Evolutionary conservation across 2,329 filamentous ascomycete species (phyloP), one percentile per base, ranked within the genome.

Genomic region (Blumeria graminis): DNA sequence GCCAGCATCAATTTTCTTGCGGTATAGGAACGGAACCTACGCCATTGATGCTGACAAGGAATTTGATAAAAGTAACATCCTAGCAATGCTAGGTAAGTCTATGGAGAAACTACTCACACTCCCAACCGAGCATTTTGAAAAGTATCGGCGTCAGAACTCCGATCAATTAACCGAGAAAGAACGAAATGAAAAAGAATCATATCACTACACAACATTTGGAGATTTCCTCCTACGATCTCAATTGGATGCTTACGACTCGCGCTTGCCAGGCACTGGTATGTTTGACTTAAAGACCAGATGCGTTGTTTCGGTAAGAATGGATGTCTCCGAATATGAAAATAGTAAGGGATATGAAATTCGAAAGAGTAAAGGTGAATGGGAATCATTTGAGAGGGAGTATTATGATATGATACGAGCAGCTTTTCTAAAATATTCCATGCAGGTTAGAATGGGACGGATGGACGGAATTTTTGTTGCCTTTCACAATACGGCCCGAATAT

Each of bases 391-490:
- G 70, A 81, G 89, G 58, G 93, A 98, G 65, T 95, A 92, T 68
- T 94, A 83, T 67, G 92, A 98, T 68, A 93, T 98, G 88, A 90
- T 94, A 58, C 78, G 93, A 56, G 79, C 89, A 1, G 92, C 90
- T 0, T 90, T 98, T 70, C 72, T 98, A 56, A 98, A 98, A 66
- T 98, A 98, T 68, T 94, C 89, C 9, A 74, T 98, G 34, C 92
- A 98, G 69, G 93, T 90, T 33, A 85, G 92, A 48, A 93, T 98
- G 79, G 92, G 93, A 16, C 81, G 89, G 54, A 98, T 98, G 93
- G 90, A 98, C 66, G 92, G 92, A 56, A 95, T 96, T 54, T 98
- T 96, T 65, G 85, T 96, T 22, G 92, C 92, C 1, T 98, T 81
- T 67, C 92, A 98, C 72, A 98, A 98, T 67, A 86, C 88, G 1